phyloP scores from a whole-genome alignment of 1,139 yeast species.

The Kazachstania sp. region DNA sequence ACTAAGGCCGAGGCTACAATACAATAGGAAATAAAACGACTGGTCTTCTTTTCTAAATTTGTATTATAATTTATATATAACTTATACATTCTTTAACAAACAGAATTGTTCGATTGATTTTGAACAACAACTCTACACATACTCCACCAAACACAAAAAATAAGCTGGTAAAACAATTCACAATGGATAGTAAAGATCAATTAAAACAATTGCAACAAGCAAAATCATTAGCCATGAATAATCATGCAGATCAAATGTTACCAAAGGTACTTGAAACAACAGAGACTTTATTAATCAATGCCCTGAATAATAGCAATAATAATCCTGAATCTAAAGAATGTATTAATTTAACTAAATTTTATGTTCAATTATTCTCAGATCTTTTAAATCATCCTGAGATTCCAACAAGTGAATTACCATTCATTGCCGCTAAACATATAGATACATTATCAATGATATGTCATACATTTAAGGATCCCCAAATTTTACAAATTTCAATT shows the following conservation, averaged over 20 bases:
- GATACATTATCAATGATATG: constrained; percentile 14
- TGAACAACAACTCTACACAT: no score
- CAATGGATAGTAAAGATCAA: constrained; percentile 5
- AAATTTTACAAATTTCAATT: constrained; percentile 29
- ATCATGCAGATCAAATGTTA: constrained; percentile 35
- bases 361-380: constrained; percentile 20
- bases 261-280: constrained; percentile 50
- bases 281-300: constrained; percentile 7
- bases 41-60: no score
- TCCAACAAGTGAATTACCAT: constrained; percentile 25
- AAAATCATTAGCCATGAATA: constrained; percentile 40
- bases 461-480: constrained; percentile 23
- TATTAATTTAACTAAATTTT: constrained; percentile 18
- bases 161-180: background rate
- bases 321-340: constrained; percentile 2
- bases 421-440: constrained; percentile 26
- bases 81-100: no score
- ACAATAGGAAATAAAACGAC: no score
- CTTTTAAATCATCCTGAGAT: constrained; percentile 19
- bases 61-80: no score
- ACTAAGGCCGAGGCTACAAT: no score
- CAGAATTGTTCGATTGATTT: no score
- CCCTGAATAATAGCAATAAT: background rate
- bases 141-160: background rate
- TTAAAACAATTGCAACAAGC: constrained; percentile 45